These are phyloP conservation scores for Gossypium bickii DNA, from an alignment of 345 rosid genomes.

Conservation along the genomic window DNA sequence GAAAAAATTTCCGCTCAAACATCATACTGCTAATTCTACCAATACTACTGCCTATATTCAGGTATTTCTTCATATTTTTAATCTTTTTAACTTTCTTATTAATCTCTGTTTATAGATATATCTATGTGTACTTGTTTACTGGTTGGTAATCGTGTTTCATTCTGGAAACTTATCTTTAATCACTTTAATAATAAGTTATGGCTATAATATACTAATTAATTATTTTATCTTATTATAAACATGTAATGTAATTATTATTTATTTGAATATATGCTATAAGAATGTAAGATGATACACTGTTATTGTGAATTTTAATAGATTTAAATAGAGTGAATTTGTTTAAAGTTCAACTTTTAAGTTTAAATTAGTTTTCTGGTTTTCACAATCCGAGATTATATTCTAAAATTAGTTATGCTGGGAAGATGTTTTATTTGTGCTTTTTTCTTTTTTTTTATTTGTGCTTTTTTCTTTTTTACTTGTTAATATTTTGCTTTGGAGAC, in stretches of 20 bases:
- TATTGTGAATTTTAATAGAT: not conserved
- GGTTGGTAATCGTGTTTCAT: not conserved
- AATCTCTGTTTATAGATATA: not conserved
- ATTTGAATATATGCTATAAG: no score
- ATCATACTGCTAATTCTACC: conserved; percentile 41
- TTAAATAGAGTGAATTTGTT: not conserved
- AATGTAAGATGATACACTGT: no score
- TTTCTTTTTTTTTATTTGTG: not conserved
- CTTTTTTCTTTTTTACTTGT: not conserved
- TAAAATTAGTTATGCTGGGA: not conserved
- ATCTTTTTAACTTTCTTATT: not conserved
- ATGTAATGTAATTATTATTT: not conserved
- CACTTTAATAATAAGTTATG: no score
- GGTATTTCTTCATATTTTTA: conserved; percentile 30
- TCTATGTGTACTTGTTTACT: not conserved
- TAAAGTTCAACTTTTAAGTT: not conserved
- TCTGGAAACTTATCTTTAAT: not conserved
- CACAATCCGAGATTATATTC: not conserved
- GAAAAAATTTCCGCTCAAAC: not conserved
- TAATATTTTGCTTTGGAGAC: not conserved
- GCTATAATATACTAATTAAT: no score
- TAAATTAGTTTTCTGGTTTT: not conserved
- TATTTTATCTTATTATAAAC: not conserved
- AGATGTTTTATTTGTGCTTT: not conserved
- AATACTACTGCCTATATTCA: conserved; percentile 87